Conservation (phyloP, 2,329 filamentous ascomycete genomes). For the Pseudogymnoascus sp. region DNA sequence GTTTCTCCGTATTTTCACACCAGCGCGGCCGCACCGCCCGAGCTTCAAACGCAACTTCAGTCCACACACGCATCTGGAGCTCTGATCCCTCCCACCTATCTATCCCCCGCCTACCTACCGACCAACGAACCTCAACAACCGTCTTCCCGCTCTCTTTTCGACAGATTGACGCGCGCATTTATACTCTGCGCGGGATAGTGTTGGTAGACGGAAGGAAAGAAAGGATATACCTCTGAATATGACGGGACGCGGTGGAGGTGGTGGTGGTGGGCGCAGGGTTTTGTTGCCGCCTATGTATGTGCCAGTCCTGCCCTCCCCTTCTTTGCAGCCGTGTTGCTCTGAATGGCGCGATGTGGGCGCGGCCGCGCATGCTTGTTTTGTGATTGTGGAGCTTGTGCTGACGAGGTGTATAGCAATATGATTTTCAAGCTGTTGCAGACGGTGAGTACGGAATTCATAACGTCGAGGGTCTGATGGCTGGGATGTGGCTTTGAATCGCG, state of each 20-base stretch:
- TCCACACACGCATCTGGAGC: background rate
- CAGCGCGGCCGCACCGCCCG: background rate
- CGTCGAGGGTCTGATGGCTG: background rate
- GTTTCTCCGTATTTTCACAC: background rate
- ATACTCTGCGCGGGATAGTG: background rate
- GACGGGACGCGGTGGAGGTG: conserved; percentile 26
- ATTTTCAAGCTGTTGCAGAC: conserved; percentile 85
- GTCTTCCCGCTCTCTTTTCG: background rate
- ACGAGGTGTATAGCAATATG: conserved; percentile 56
- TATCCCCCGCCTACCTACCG: background rate
- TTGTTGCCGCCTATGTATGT: conserved; percentile 57
- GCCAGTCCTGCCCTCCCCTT: background rate
- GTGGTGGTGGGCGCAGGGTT: conserved; percentile 49
- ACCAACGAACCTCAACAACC: background rate
- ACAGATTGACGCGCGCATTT: background rate
- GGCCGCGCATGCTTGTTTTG: background rate
- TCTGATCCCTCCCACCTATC: conserved; percentile 2
- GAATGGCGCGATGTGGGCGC: background rate
- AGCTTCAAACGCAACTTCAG: background rate
- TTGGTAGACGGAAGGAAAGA: background rate
- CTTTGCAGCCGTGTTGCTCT: background rate
- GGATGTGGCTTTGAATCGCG: background rate
- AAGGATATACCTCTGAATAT: conserved; percentile 17
- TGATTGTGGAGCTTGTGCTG: background rate
- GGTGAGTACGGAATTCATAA: conserved; percentile 22